These are phyloP conservation scores for Boletus semigastroideus DNA, from an alignment of 1,284 basidiomycete genomes.

Conservation along the genomic window DNA sequence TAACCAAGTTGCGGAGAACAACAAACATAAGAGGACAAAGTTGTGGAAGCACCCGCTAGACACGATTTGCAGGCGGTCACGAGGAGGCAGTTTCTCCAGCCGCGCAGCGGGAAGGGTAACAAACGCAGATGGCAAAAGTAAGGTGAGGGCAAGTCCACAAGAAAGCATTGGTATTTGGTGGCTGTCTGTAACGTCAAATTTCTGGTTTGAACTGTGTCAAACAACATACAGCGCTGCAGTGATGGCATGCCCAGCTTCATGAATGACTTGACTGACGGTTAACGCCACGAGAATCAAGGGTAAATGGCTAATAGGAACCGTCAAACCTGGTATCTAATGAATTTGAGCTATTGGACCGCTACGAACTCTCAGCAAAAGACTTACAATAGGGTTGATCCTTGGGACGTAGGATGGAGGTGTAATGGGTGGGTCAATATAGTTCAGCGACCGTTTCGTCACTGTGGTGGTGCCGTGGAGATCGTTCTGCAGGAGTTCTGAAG, in stretches of 20 bases:
- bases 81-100: slow-evolving; percentile 41
- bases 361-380: slow-evolving; percentile 18
- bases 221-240: slow-evolving; percentile 60
- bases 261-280: slow-evolving; percentile 57
- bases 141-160: slow-evolving; percentile 53
- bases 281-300: slow-evolving; percentile 61
- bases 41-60: slow-evolving; percentile 75
- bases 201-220: not conserved
- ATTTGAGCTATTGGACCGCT: slow-evolving; percentile 8
- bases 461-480: slow-evolving; percentile 1
- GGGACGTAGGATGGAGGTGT: slow-evolving; percentile 15
- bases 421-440: not conserved
- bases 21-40: slow-evolving; percentile 44
- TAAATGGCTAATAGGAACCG: slow-evolving; percentile 64
- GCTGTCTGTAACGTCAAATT: slow-evolving; percentile 17
- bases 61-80: slow-evolving; percentile 52
- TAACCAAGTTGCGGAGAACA: slow-evolving; percentile 35
- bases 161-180: slow-evolving; percentile 52
- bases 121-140: slow-evolving; percentile 69
- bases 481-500: slow-evolving; percentile 19
- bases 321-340: slow-evolving; percentile 70
- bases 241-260: slow-evolving; percentile 72
- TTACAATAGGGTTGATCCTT: slow-evolving; percentile 46
- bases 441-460: slow-evolving; percentile 19
- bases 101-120: slow-evolving; percentile 51